Evolutionary conservation across 148 eudicot genomes (phyloP), one percentile per base, ranked within the genome.

Genomic region (Nepenthes gracilis): DNA sequence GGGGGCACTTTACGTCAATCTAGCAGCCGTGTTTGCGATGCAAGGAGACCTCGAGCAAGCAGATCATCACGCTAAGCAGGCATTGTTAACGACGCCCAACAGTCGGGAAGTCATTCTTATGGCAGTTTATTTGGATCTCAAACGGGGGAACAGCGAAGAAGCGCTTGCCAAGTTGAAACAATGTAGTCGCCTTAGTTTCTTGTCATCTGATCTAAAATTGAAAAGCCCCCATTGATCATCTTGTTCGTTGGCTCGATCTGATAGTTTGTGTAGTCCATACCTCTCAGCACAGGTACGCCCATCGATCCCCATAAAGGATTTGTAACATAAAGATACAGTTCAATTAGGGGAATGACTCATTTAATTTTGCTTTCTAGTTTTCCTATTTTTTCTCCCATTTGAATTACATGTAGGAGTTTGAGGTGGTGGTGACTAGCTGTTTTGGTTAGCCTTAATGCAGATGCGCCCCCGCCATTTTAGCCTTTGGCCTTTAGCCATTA

Each of bases 311-410:
- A 59, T 64, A 48, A 59, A 64, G 78, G 77, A 75, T 77, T 67
- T 91, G 95, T 91, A 85, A 77, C 92, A 87, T 91, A 87, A 72
- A n/a, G 23, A 23, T 81, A 83, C 83, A 87, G 96, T 67, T 76
- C 76, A 70, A 70, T 77, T 75, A 73, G 69, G 85, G 74, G 79
- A 82, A 78, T 84, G 81, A 84, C 52, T 64, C 45, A 23, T 23
- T 23, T 23, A 23, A 23, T 23, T 23, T 23, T 23, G 23, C 23
- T 0, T 23, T 23, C 23, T 23, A 23, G 23, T 54, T 64, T 54
- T 43, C 50, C 10, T 45, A 14, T 61, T 47, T 61, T 49, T 61
- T 1, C 45, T 1, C 45, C 8, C 45, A 40, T 40, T 40, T 40
- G 23, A 23, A 3, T 40, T 40, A 40, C 45, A 40, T 4, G 45